These are phyloP conservation scores for Pyricularia sp. DNA, from an alignment of 2,329 filamentous ascomycete genomes.

Conservation along the genomic window DNA sequence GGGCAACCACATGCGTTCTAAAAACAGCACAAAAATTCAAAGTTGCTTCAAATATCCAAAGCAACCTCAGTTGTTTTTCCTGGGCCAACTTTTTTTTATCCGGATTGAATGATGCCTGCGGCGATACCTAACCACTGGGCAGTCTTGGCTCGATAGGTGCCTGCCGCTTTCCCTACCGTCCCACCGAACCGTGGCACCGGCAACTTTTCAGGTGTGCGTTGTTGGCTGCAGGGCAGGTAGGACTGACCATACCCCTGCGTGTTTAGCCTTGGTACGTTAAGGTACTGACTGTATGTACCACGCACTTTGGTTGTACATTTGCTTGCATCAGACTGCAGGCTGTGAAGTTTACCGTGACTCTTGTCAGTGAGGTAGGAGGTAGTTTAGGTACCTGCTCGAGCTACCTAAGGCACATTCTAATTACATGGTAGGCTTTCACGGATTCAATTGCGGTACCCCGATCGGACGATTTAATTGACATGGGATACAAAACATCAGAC, in stretches of 20 bases:
- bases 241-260: neutral
- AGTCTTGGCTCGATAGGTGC: neutral
- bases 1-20: neutral
- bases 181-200: neutral
- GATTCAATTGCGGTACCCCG: no score
- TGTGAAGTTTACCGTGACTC: neutral
- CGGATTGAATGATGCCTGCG: neutral
- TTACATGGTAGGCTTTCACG: no score
- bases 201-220: neutral
- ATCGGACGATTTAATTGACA: neutral
- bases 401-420: neutral
- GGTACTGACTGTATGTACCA: neutral
- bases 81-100: neutral
- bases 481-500: neutral
- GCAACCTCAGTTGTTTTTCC: neutral
- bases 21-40: neutral
- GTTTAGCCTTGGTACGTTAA: neutral
- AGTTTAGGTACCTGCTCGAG: no score
- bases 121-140: neutral
- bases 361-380: no score
- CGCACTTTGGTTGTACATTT: neutral
- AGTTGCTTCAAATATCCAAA: neutral
- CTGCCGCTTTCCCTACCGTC: neutral
- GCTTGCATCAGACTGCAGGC: neutral
- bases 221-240: neutral